These are phyloP conservation scores for Vanrija pseudolonga DNA, from an alignment of 1,284 basidiomycete genomes.

Conservation along the genomic window DNA sequence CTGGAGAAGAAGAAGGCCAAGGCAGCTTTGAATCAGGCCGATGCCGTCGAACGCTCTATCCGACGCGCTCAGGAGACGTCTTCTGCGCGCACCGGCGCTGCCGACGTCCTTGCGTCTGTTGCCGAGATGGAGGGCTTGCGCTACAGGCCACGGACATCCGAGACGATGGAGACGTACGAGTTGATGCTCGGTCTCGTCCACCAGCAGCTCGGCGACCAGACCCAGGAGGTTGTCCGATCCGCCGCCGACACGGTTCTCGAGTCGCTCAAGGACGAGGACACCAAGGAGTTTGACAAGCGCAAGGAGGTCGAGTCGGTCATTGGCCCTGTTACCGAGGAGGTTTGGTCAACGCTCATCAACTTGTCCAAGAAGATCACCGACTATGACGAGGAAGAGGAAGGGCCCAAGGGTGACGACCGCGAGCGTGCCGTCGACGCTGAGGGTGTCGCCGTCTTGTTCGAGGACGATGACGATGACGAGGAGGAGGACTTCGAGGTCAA, in stretches of 20 bases:
- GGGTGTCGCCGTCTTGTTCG: conserved; percentile 93
- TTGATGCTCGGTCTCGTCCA: conserved; percentile 83
- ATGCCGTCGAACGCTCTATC: conserved; percentile 50
- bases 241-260: conserved; percentile 90
- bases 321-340: conserved; percentile 65
- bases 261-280: conserved; percentile 78
- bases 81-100: conserved; percentile 50
- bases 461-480: conserved; percentile 89
- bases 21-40: conserved; percentile 53
- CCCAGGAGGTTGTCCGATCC: conserved; percentile 89
- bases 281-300: conserved; percentile 98
- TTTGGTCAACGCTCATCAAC: conserved; percentile 79
- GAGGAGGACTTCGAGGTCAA: conserved; percentile 66
- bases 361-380: conserved; percentile 96
- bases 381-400: conserved; percentile 83
- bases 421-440: conserved; percentile 57
- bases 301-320: conserved; percentile 84
- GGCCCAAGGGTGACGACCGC: conserved; percentile 67
- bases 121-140: conserved; percentile 87
- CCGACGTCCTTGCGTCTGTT: conserved; percentile 88
- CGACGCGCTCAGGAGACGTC: conserved; percentile 41
- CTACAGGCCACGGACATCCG: conserved; percentile 87
- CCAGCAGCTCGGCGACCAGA: conserved; percentile 82
- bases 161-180: conserved; percentile 93
- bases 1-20: conserved; percentile 94